Percentiles rank a stretch among this genome's conserved stretches.
These are phyloP conservation scores for Emericellopsis atlantica DNA, from an alignment of 2,329 filamentous ascomycete genomes.

Conservation along the genomic window DNA sequence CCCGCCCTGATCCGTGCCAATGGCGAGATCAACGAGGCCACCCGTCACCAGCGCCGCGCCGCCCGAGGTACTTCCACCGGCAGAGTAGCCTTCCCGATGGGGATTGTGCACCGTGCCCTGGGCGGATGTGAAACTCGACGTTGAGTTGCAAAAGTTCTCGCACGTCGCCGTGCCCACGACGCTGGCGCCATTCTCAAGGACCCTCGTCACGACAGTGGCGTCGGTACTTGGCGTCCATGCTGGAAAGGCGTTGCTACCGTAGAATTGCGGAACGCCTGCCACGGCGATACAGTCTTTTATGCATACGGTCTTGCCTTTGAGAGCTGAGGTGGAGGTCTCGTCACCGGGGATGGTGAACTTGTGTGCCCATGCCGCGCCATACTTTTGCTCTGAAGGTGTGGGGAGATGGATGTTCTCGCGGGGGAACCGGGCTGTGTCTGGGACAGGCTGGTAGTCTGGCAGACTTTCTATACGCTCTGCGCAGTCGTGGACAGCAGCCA, in stretches of 20 bases:
- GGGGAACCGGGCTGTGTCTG: slow-evolving; percentile 28
- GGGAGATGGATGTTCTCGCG: slow-evolving; percentile 29
- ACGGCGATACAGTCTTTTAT: slow-evolving; percentile 44
- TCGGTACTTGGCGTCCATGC: slow-evolving; percentile 38
- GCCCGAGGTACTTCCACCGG: slow-evolving; percentile 35
- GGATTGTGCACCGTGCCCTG: slow-evolving; percentile 34
- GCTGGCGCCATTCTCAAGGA: slow-evolving; percentile 34
- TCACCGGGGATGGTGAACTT: slow-evolving; percentile 28
- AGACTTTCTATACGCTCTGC: slow-evolving; percentile 28
- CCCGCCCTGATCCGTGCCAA: slow-evolving; percentile 35
- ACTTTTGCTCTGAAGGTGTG: slow-evolving; percentile 23
- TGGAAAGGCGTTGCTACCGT: slow-evolving; percentile 34
- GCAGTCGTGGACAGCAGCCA: slow-evolving; percentile 38
- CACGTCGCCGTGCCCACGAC: slow-evolving; percentile 38
- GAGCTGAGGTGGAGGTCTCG: slow-evolving; percentile 4
- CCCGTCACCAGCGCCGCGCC: slow-evolving; percentile 30
- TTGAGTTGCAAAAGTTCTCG: slow-evolving; percentile 39
- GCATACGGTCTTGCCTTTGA: slow-evolving; percentile 32
- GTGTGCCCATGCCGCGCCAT: slow-evolving; percentile 37
- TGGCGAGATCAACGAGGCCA: slow-evolving; percentile 27
- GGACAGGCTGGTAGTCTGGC: slow-evolving; percentile 30
- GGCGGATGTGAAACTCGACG: slow-evolving; percentile 31
- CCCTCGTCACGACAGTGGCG: slow-evolving; percentile 37
- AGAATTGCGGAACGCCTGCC: slow-evolving; percentile 37
- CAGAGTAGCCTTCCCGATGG: slow-evolving; percentile 26